These are phyloP conservation scores for Coemansia sp. DNA, from an alignment of 192 early-diverging fungal species.

Conservation along the genomic window DNA sequence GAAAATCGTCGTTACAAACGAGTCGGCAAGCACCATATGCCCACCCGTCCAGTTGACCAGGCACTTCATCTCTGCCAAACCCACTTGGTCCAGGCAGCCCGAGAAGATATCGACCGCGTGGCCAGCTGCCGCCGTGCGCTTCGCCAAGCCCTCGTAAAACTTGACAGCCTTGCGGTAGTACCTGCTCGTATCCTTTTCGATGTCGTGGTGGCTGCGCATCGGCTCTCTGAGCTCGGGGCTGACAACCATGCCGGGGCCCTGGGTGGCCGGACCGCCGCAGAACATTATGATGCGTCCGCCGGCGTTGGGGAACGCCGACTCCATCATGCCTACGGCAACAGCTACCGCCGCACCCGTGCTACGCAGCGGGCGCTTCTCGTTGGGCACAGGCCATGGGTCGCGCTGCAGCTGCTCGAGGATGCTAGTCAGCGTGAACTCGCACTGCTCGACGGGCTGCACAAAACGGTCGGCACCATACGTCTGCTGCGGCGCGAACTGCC, in stretches of 20 bases:
- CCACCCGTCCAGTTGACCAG: slow-evolving; percentile 89
- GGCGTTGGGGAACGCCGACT: slow-evolving; percentile 89
- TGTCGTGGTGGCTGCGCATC: slow-evolving; percentile 97
- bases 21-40: slow-evolving; percentile 91
- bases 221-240: slow-evolving; percentile 88
- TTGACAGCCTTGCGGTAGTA: slow-evolving; percentile 93
- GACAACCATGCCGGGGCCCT: slow-evolving; percentile 96
- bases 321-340: slow-evolving; percentile 89
- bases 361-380: slow-evolving; percentile 85
- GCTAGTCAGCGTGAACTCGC: slow-evolving; percentile 93
- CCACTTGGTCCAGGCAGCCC: slow-evolving; percentile 97
- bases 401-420: slow-evolving; percentile 96
- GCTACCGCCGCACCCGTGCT: slow-evolving; percentile 94
- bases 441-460: slow-evolving; percentile 88
- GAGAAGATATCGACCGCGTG: slow-evolving; percentile 96
- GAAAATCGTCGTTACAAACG: slow-evolving; percentile 94
- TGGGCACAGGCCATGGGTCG: slow-evolving; percentile 94
- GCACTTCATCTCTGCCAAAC: slow-evolving; percentile 93
- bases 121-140: slow-evolving; percentile 83
- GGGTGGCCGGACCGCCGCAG: slow-evolving; percentile 86
- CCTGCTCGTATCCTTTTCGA: slow-evolving; percentile 91
- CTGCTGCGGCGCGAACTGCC: slow-evolving; percentile 40
- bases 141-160: slow-evolving; percentile 91
- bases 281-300: slow-evolving; percentile 94
- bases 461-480: slow-evolving; percentile 66